Conservation (phyloP, 2,329 filamentous ascomycete species). For the Metarhizium humberi region DNA sequence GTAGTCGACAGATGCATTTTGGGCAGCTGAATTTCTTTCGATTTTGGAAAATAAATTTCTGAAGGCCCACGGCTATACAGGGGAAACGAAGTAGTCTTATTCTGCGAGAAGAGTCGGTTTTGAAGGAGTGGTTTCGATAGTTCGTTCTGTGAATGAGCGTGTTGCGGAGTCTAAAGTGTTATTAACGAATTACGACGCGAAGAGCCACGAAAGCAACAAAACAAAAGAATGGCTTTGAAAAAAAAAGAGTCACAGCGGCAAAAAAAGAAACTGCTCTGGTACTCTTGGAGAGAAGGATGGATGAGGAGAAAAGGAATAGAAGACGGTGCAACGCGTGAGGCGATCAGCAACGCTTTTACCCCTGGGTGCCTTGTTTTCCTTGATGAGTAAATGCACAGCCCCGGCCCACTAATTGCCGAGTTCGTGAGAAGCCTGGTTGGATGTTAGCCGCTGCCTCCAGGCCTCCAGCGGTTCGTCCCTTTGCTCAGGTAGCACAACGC, state of each 20-base stretch:
- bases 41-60: too few species aligned
- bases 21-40: too few species aligned
- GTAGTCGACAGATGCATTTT: slow-evolving; percentile 31
- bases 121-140: not conserved
- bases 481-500: too few species aligned
- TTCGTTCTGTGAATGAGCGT: not conserved
- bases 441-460: too few species aligned
- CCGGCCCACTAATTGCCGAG: too few species aligned
- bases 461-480: too few species aligned
- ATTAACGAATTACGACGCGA: not conserved
- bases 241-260: not conserved
- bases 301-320: not conserved
- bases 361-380: too few species aligned
- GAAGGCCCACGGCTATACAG: too few species aligned
- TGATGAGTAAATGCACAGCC: too few species aligned
- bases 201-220: not conserved
- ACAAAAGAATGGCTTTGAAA: not conserved
- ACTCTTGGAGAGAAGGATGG: not conserved
- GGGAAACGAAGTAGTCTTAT: not conserved
- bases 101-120: not conserved
- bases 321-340: not conserved
- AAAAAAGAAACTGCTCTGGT: not conserved
- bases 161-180: not conserved
- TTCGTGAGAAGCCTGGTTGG: too few species aligned
- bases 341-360: not conserved